These are phyloP conservation scores for Lentinula edodes DNA, from an alignment of 768 basidiomycete species.

Conservation along the genomic window DNA sequence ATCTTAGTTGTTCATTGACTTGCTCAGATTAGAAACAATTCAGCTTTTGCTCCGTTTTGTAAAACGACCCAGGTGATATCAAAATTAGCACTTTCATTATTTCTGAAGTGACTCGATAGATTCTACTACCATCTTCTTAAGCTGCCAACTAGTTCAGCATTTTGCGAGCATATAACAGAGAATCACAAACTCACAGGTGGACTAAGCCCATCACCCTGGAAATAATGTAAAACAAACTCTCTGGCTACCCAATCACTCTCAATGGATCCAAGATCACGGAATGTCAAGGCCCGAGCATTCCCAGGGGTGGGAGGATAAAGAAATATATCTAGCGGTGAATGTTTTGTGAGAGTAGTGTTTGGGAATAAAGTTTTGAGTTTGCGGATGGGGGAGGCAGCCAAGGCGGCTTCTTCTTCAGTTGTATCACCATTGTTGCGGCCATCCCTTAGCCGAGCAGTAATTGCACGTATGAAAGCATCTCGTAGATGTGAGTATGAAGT, in stretches of 20 bases:
- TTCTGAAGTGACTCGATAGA: slow-evolving; percentile 28
- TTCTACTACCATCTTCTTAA: slow-evolving; percentile 46
- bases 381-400: slow-evolving; percentile 56
- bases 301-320: slow-evolving; percentile 51
- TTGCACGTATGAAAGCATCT: slow-evolving; percentile 75
- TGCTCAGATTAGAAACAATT: background rate
- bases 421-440: slow-evolving; percentile 47
- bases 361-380: slow-evolving; percentile 77
- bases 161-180: background rate
- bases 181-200: slow-evolving; percentile 48
- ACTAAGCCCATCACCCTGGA: slow-evolving; percentile 65
- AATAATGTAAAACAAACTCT: slow-evolving; percentile 70
- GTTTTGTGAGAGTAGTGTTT: slow-evolving; percentile 59
- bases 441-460: slow-evolving; percentile 54
- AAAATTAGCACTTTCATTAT: slow-evolving; percentile 8
- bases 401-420: slow-evolving; percentile 52
- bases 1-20: background rate
- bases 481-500: slow-evolving; percentile 78
- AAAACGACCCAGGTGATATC: background rate
- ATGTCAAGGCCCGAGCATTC: slow-evolving; percentile 49
- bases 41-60: background rate
- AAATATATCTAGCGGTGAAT: slow-evolving; percentile 63
- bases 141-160: slow-evolving; percentile 22
- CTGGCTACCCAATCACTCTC: slow-evolving; percentile 72
- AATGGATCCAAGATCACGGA: slow-evolving; percentile 68